A percentile compares a stretch with the other conserved stretches of the same genome.
Evolutionary conservation across 2,329 filamentous ascomycete genomes (phyloP).

Genomic region (Ciborinia camelliae): DNA sequence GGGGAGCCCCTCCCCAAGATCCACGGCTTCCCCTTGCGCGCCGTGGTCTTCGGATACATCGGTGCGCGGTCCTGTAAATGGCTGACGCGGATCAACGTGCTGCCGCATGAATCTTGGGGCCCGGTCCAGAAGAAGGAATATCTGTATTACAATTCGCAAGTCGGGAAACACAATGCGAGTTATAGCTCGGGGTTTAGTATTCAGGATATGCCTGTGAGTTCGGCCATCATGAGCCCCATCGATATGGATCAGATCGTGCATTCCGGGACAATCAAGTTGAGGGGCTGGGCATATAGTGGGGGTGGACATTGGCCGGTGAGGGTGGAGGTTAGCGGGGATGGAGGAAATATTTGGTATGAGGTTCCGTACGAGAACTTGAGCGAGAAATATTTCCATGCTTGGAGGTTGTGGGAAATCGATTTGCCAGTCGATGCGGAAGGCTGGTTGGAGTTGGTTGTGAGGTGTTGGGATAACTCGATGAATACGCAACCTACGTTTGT

Average conservation of each 20-base stretch:
- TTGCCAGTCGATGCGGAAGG: slow-evolving; percentile 61
- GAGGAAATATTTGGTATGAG: slow-evolving; percentile 61
- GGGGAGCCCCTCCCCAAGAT: slow-evolving; percentile 58
- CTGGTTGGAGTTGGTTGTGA: slow-evolving; percentile 56
- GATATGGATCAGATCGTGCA: slow-evolving; percentile 47
- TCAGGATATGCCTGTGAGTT: slow-evolving; percentile 66
- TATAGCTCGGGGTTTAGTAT: slow-evolving; percentile 64
- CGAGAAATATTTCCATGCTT: slow-evolving; percentile 59
- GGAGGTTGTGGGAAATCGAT: slow-evolving; percentile 62
- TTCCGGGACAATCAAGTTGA: slow-evolving; percentile 39
- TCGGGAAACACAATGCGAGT: slow-evolving; percentile 57
- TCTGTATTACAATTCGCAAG: slow-evolving; percentile 62
- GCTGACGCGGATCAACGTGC: slow-evolving; percentile 61
- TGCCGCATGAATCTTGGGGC: slow-evolving; percentile 51
- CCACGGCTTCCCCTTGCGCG: slow-evolving; percentile 62
- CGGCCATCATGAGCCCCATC: slow-evolving; percentile 54
- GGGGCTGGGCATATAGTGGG: slow-evolving; percentile 66
- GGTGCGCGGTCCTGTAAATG: slow-evolving; percentile 68
- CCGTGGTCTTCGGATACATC: slow-evolving; percentile 62
- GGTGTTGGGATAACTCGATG: slow-evolving; percentile 60
- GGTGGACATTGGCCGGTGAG: slow-evolving; percentile 63
- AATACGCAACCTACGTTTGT: slow-evolving; percentile 58
- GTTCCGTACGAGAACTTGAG: slow-evolving; percentile 59
- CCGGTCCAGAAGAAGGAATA: slow-evolving; percentile 66
- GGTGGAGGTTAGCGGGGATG: slow-evolving; percentile 65